A percentile compares a stretch with the other conserved stretches of the same genome.
Conservation (phyloP, 495 filamentous ascomycete species). For the Trichoderma erinaceum region DNA sequence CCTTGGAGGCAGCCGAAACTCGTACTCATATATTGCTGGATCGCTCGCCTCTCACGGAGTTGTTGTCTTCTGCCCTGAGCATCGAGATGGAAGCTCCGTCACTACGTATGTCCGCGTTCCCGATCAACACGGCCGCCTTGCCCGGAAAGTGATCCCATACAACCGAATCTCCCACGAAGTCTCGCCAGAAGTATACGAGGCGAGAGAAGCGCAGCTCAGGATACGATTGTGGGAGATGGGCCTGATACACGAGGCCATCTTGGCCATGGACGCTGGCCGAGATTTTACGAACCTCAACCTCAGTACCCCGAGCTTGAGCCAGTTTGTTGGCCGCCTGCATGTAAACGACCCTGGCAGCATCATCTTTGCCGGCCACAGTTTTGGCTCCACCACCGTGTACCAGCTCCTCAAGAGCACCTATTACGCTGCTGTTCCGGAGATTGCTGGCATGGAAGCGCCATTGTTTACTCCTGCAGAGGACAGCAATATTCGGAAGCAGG, state of each 20-base stretch:
- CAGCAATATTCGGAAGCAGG: constrained; percentile 50
- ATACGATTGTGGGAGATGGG: constrained; percentile 69
- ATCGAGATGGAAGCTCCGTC: constrained; percentile 66
- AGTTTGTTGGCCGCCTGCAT: constrained; percentile 51
- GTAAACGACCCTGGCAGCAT: constrained; percentile 64
- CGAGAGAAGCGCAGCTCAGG: constrained; percentile 58
- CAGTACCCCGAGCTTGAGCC: constrained; percentile 40
- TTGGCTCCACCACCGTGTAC: constrained; percentile 63
- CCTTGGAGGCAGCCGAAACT: constrained; percentile 64
- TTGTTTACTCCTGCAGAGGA: constrained; percentile 45
- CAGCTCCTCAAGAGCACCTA: constrained; percentile 69
- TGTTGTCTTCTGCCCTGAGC: constrained; percentile 69
- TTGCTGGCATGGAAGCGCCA: constrained; percentile 27
- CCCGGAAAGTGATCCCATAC: constrained; percentile 39
- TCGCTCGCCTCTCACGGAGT: constrained; percentile 69
- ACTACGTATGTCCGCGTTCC: constrained; percentile 55
- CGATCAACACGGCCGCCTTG: constrained; percentile 29
- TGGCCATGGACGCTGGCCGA: constrained; percentile 52
- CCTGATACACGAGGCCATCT: constrained; percentile 54
- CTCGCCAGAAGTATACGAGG: constrained; percentile 50
- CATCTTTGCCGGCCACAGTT: constrained; percentile 67
- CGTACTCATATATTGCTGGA: constrained; percentile 66
- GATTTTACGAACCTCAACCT: constrained; percentile 41
- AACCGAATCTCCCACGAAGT: constrained; percentile 45
- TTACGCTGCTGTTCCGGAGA: constrained; percentile 42